phyloP scores from a whole-genome alignment of 2,329 filamentous ascomycete genomes.

The Colletotrichum sp. region DNA sequence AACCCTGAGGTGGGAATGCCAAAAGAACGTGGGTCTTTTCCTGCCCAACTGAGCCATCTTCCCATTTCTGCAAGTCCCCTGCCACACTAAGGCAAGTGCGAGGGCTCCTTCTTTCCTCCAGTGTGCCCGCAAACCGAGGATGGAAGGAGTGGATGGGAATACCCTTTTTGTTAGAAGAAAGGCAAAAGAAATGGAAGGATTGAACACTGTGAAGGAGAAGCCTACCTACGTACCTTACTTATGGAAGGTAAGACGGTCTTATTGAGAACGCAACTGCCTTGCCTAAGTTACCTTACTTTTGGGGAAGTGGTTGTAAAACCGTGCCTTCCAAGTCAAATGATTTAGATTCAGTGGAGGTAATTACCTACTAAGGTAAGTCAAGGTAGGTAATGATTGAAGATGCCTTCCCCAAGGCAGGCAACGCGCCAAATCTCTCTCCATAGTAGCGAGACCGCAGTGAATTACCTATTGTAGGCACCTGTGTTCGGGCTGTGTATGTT shows the following conservation, averaged over 20 bases:
- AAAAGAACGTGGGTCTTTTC: conserved; percentile 1
- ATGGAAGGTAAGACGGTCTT: neutral
- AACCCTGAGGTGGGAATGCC: conserved; percentile 1
- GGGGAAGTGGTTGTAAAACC: neutral
- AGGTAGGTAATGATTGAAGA: neutral
- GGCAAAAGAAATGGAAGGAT: neutral
- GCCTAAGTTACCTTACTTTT: neutral
- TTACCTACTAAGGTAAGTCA: neutral
- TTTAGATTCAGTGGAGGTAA: neutral
- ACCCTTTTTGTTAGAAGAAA: neutral
- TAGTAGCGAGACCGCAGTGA: neutral
- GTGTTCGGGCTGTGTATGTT: neutral
- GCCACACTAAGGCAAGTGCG: neutral
- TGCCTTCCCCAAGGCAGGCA: neutral
- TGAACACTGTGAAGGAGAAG: neutral
- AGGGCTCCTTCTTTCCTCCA: neutral
- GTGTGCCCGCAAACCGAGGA: neutral
- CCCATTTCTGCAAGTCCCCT: neutral
- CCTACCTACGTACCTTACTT: neutral
- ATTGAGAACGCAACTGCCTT: neutral
- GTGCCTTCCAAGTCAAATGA: neutral
- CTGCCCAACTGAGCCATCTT: neutral
- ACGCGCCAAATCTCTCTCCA: neutral
- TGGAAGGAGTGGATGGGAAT: neutral
- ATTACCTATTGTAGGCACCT: neutral